Base-by-base conservation (phyloP, 179 eudicot species). In the Silene noctiflora region DNA sequence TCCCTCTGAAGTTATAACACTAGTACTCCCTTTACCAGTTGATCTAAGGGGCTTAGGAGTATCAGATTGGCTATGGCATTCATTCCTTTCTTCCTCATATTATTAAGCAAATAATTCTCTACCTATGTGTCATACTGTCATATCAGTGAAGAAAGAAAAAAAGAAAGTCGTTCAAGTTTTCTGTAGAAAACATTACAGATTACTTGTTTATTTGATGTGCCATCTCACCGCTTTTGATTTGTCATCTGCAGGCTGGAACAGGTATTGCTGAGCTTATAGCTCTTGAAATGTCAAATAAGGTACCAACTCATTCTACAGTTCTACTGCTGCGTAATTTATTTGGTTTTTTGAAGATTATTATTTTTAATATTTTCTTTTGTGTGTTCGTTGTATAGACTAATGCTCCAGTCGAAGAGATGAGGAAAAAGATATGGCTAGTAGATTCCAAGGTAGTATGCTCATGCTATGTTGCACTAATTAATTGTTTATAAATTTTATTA, bases 211-310 rank as follows among this genome's bases (percentile, higher is more conserved):
- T 42, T 53, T 76, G 17, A 13, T 76, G 19, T 20, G 66, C 8
- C 51, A 27, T 63, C 79, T 82, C 16, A 79, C 39, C 39, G 51
- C 63, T 69, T 65, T 58, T 27, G 22, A 16, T 39, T 79, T 80
- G 9, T 79, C 72, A 12, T 59, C 19, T 82, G 82, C 82, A 91
- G 98, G 98, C 98, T 82, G 98, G 98, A 35, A 94, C 98, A 12
- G 98, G 98, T 39, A 94, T 94, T 56, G 98, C 98, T 6, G 96
- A 94, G 81, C 98, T 91, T 69, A 91, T 95, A 70, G 96, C 98
- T 21, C 96, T 86, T 76, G 91, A 86, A 83, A 93, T 95, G 76
- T 90, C 97, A 39, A 92, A 89, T 72, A 90, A 92, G 96, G 98
- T 94, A 81, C 46, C 58, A 21, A n/a, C 69, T 72, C 19, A 35